phyloP scores from a whole-genome alignment of 2,329 filamentous ascomycete species.

The Microcera coccophila region DNA sequence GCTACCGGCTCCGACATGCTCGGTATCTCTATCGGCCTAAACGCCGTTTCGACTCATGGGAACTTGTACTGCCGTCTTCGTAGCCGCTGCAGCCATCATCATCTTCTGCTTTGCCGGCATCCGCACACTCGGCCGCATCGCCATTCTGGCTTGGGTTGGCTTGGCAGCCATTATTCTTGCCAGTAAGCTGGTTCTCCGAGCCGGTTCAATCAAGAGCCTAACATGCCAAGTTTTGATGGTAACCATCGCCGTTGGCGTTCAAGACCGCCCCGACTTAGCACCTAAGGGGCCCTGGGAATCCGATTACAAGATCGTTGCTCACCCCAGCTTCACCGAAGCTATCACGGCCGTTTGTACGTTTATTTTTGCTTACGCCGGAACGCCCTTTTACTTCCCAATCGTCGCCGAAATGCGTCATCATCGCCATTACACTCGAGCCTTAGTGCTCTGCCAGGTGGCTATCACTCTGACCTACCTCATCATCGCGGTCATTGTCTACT shows the following conservation, averaged over 20 bases:
- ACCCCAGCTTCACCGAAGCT: conserved; percentile 29
- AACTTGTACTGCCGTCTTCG: conserved; percentile 38
- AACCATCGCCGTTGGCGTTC: conserved; percentile 29
- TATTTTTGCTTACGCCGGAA: conserved; percentile 38
- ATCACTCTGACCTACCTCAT: conserved; percentile 32
- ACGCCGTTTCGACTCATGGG: conserved; percentile 36
- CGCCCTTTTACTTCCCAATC: conserved; percentile 33
- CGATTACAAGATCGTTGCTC: conserved; percentile 28
- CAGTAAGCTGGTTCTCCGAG: conserved; percentile 13
- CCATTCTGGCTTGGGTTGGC: conserved; percentile 32
- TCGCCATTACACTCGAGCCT: conserved; percentile 23
- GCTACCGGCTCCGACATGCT: conserved; percentile 39
- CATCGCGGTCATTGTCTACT: conserved; percentile 40
- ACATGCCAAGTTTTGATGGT: too few relatives aligned
- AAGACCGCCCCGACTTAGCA: conserved; percentile 26
- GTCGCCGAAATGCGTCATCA: conserved; percentile 34
- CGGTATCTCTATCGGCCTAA: conserved; percentile 36
- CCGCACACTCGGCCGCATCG: conserved; percentile 29
- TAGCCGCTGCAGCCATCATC: conserved; percentile 30
- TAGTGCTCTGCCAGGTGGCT: conserved; percentile 24
- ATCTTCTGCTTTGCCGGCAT: conserved; percentile 30
- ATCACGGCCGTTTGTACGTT: conserved; percentile 30
- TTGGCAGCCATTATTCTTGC: conserved; percentile 26
- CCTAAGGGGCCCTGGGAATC: conserved; percentile 22
- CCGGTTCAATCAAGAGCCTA: too few relatives aligned